These are phyloP conservation scores for Neurospora tetrasperma DNA, from an alignment of 495 filamentous ascomycete genomes.

Conservation along the genomic window DNA sequence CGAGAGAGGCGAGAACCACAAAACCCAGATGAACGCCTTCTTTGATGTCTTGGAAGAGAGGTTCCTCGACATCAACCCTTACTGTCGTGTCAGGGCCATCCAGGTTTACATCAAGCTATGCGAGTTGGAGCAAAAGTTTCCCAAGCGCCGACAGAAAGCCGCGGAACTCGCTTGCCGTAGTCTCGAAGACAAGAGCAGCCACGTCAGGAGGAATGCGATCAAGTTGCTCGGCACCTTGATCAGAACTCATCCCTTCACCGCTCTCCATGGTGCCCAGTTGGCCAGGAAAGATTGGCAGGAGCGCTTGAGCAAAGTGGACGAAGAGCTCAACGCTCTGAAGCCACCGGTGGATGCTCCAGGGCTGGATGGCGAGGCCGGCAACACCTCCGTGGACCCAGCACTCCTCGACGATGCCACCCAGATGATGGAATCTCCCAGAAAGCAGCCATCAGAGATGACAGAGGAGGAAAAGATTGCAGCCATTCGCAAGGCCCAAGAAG, in stretches of 20 bases:
- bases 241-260: slow-evolving; percentile 85
- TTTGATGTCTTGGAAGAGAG: slow-evolving; percentile 94
- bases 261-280: slow-evolving; percentile 82
- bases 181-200: slow-evolving; percentile 95
- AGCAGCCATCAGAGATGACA: slow-evolving; percentile 44
- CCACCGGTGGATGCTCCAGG: slow-evolving; percentile 71
- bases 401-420: slow-evolving; percentile 86
- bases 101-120: slow-evolving; percentile 90
- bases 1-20: slow-evolving; percentile 81
- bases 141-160: slow-evolving; percentile 76
- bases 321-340: slow-evolving; percentile 69
- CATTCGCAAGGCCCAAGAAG: slow-evolving; percentile 60
- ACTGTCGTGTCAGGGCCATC: slow-evolving; percentile 83
- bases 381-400: slow-evolving; percentile 55
- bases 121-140: slow-evolving; percentile 88
- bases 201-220: slow-evolving; percentile 90
- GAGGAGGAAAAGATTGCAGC: slow-evolving; percentile 46
- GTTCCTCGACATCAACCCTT: slow-evolving; percentile 94
- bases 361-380: slow-evolving; percentile 48
- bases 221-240: slow-evolving; percentile 81
- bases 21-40: slow-evolving; percentile 89
- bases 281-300: slow-evolving; percentile 74
- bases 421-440: slow-evolving; percentile 52
- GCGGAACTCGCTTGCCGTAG: slow-evolving; percentile 80
- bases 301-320: slow-evolving; percentile 67